Evolutionary conservation across 805 yeast species (phyloP), one percentile per base, ranked within the genome.

Genomic region (Starmerella potacharoeniae): DNA sequence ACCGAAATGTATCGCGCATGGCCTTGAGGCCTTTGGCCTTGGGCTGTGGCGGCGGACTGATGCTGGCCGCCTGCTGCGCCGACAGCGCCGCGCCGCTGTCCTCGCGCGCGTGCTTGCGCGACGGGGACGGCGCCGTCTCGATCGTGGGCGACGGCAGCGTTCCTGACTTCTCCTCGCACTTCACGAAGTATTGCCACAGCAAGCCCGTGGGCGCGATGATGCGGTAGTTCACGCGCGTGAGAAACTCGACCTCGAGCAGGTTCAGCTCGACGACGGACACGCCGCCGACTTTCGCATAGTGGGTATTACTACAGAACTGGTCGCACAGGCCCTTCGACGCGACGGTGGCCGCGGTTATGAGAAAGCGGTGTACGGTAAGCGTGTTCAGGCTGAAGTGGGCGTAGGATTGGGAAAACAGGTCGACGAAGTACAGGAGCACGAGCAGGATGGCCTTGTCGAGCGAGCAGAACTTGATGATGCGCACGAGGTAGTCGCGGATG

Each of bases 241-340:
- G 75, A 64, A 93, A 89, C 68, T 93, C 97, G 52, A 85, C 81
- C 66, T 91, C 98, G 48, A 91, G 73, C 54, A 91, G 76, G 68
- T 93, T 93, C 66, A 93, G 76, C 68, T 93, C 99, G 52, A 64
- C 58, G 5, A 58, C 61, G 16, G 65, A 57, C 1, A 64, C 39
- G 58, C 98, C 97, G 3, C 98, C 98, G 17, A 93, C 97, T 67
- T 85, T 86, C 9, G 97, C 95, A 65, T 93, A 91, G 68, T 91
- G 96, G 44, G 83, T 78, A 69, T 91, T 91, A 14, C 96, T 88
- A 69, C 95, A 90, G 69, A 93, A 91, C 35, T 90, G 84, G 70
- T 91, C 98, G 68, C 96, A 64, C 22, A 64, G 50, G 5, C 64
- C 64, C 67, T 91, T 91, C 60, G 91, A 83, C 0, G 93, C 95